Evolutionary conservation across 164 flowering plant genomes (phyloP).

Genomic region (Berberis vulgaris): DNA sequence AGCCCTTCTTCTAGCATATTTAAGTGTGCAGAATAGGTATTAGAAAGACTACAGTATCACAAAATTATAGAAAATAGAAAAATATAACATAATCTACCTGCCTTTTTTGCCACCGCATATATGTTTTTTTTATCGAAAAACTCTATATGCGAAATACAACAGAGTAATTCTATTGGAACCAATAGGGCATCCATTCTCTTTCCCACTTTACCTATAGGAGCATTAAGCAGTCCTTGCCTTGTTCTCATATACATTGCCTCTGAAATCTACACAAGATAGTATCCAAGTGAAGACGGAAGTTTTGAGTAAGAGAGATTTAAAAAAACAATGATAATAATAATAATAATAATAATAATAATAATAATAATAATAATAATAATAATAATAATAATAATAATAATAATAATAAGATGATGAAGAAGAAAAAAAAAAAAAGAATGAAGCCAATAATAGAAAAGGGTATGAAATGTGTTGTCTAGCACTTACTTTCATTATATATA

Average conservation of each 20-base stretch:
- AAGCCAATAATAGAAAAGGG: too few species aligned
- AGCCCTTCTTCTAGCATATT: conserved; percentile 95
- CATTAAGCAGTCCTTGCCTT: conserved; percentile 82
- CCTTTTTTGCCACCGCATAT: conserved; percentile 94
- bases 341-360: too few species aligned
- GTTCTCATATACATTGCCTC: conserved; percentile 92
- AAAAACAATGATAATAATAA: too few species aligned
- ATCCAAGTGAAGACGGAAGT: background rate
- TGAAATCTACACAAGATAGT: conserved; percentile 49
- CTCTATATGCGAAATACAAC: conserved; percentile 81
- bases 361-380: too few species aligned
- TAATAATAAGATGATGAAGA: too few species aligned
- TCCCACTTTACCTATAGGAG: conserved; percentile 82
- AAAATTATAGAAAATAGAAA: conserved; percentile 1
- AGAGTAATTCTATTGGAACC: conserved; percentile 85
- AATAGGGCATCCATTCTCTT: conserved; percentile 94
- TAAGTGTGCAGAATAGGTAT: conserved; percentile 39
- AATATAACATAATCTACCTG: conserved; percentile 39
- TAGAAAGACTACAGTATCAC: background rate
- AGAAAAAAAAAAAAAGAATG: too few species aligned
- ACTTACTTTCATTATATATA: too few species aligned
- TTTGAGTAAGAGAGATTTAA: background rate
- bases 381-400: too few species aligned
- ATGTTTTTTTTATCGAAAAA: conserved; percentile 90
- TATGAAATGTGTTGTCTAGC: too few species aligned